Percentiles rank a stretch among this genome's conserved stretches.
Conservation (phyloP, 2,329 filamentous ascomycete species). For the Phaeoacremonium minimum region DNA sequence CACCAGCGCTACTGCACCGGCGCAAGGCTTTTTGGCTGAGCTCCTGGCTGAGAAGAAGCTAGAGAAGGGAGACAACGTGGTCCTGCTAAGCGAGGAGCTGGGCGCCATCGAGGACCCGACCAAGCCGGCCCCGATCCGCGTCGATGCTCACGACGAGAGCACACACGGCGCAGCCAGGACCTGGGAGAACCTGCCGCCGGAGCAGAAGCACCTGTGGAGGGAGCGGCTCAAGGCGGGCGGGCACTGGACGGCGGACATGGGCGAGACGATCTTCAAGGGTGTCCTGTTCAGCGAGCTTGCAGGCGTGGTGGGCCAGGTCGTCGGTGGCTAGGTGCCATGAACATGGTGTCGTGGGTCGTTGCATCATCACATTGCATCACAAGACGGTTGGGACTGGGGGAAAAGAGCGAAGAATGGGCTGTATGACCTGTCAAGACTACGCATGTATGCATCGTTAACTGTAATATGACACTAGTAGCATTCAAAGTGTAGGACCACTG, state of each 20-base stretch:
- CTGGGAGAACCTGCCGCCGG: conserved; percentile 66
- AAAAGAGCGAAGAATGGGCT: neutral
- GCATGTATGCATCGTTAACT: too few relatives aligned
- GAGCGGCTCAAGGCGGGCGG: conserved; percentile 60
- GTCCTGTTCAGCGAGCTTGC: conserved; percentile 73
- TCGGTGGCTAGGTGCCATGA: conserved; percentile 30
- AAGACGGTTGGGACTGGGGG: too few relatives aligned
- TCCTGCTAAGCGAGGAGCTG: conserved; percentile 16
- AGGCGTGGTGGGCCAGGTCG: conserved; percentile 52
- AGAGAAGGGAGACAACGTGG: conserved; percentile 6
- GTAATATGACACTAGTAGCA: too few relatives aligned
- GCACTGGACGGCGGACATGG: conserved; percentile 75
- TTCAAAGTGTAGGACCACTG: too few relatives aligned
- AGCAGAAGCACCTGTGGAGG: conserved; percentile 67
- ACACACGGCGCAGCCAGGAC: conserved; percentile 48
- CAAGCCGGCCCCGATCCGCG: conserved; percentile 15
- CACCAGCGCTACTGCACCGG: neutral
- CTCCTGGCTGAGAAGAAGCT: conserved; percentile 7
- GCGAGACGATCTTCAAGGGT: conserved; percentile 71
- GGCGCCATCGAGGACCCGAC: conserved; percentile 8
- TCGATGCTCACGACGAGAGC: conserved; percentile 42
- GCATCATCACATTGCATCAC: too few relatives aligned
- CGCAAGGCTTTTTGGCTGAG: conserved; percentile 7
- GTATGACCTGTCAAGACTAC: too few relatives aligned
- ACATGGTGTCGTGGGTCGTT: too few relatives aligned